Evolutionary conservation across 805 yeast species (phyloP).

Genomic region (Grigorovia yakushimaensis): DNA sequence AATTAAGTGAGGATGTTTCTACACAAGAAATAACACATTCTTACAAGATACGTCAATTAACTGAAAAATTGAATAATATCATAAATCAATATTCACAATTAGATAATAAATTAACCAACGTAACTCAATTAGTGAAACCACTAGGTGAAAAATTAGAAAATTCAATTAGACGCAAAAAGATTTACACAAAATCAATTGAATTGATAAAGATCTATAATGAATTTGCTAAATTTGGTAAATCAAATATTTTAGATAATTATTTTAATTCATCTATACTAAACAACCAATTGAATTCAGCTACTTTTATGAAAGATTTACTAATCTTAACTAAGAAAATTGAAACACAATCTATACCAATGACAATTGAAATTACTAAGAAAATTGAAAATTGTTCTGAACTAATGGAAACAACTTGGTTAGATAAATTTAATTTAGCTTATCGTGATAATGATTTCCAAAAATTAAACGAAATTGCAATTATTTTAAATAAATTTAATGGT

Average conservation of each 20-base stretch:
- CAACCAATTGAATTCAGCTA: slow-evolving; percentile 49
- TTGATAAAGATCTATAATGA: slow-evolving; percentile 69
- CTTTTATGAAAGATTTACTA: slow-evolving; percentile 54
- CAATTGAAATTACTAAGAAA: slow-evolving; percentile 24
- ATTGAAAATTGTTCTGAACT: slow-evolving; percentile 66
- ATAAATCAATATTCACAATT: slow-evolving; percentile 17
- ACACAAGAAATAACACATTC: slow-evolving; percentile 59
- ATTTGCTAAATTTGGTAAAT: slow-evolving; percentile 42
- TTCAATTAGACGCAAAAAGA: slow-evolving; percentile 62
- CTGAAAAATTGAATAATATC: slow-evolving; percentile 15
- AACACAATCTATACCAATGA: slow-evolving; percentile 41
- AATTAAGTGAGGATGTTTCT: slow-evolving; percentile 48
- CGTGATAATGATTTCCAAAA: slow-evolving; percentile 55
- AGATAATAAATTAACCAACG: slow-evolving; percentile 32
- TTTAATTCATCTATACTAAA: background rate
- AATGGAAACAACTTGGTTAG: slow-evolving; percentile 64
- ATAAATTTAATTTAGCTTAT: slow-evolving; percentile 65
- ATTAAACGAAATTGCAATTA: slow-evolving; percentile 67
- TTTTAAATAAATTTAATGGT: slow-evolving; percentile 72
- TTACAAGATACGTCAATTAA: slow-evolving; percentile 44
- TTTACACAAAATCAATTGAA: slow-evolving; percentile 61
- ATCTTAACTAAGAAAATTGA: slow-evolving; percentile 56
- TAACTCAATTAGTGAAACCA: slow-evolving; percentile 54
- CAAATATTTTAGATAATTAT: slow-evolving; percentile 43
- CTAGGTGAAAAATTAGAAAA: slow-evolving; percentile 58